Base-by-base conservation (phyloP, 176 grass and related monocot species). In the Secale cereale region DNA sequence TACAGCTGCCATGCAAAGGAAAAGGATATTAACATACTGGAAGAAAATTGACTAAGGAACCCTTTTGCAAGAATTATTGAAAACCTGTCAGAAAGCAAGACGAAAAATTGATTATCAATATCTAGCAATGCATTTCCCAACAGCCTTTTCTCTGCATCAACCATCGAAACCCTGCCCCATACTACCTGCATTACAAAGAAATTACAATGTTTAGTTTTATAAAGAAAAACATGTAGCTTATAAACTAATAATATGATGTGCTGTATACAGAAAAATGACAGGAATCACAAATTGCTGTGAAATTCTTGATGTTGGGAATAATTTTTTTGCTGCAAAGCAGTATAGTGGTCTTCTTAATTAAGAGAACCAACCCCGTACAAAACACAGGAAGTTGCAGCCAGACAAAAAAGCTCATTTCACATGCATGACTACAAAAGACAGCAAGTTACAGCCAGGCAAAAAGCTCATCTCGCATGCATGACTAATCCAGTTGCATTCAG, bases 61-160 rank as follows among this genome's bases (percentile, higher is more conserved):
- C 14, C 2, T 77, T 62, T 29, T 70, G 28, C 41, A 71, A 50
- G 41, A 20, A 72, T 70, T 86, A 35, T 73, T 59, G 19, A 80
- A 76, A 85, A 96, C 97, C 97, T 99, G 85, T 99, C 97, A 81
- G 97, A 99, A 91, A 99, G 94, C 88, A 99, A 88, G 52, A 99
- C 76, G 19, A 99, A 99, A 91, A 90, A 88, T 61, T 96, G 97
- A 90, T 99, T 99, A 91, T 99, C 91, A 66, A 74, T 71, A 68
- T 99, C 97, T 90, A 89, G 86, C 54, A 99, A 86, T 87, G 97
- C 97, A 90, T 99, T 92, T 80, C 88, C 97, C 79, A 99, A 70
- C 29, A 99, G 90, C 68, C 97, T 96, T 88, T 83, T 99, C 90
- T 99, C 97, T 76, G 97, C 97, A 88, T 99, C 94, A 71, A 99